These are phyloP conservation scores for Delonix regia DNA, from an alignment of 306 rosid genomes.

Conservation along the genomic window DNA sequence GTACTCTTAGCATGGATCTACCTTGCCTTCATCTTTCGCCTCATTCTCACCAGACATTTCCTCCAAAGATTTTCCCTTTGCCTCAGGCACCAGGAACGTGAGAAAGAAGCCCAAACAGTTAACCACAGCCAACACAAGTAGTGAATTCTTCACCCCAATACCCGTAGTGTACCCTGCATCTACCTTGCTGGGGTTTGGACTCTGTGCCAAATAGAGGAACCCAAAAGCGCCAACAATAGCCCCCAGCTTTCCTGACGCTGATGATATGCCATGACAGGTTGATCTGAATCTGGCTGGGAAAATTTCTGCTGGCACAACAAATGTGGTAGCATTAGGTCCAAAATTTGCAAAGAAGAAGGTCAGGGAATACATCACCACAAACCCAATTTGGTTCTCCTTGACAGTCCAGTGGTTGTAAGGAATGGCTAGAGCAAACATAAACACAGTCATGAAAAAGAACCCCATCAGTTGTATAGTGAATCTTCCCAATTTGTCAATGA, in stretches of 20 bases:
- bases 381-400: conserved; percentile 65
- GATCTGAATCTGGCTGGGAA: conserved; percentile 74
- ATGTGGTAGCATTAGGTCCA: conserved; percentile 86
- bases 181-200: conserved; percentile 55
- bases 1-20: conserved; percentile 30
- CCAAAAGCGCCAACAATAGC: conserved; percentile 87
- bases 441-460: conserved; percentile 82
- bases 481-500: conserved; percentile 77
- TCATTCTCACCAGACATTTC: conserved; percentile 91
- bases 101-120: conserved; percentile 60
- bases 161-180: conserved; percentile 91
- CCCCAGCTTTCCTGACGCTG: conserved; percentile 74
- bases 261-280: conserved; percentile 82
- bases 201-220: conserved; percentile 84
- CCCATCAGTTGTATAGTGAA: conserved; percentile 80
- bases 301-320: conserved; percentile 82
- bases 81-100: conserved; percentile 80
- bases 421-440: conserved; percentile 81
- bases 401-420: conserved; percentile 87
- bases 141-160: conserved; percentile 70
- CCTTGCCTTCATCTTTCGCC: conserved; percentile 40
- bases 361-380: conserved; percentile 64
- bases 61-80: conserved; percentile 78
- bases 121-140: conserved; percentile 56
- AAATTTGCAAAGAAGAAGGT: conserved; percentile 84